These are phyloP conservation scores for Yamadazyma kitorensis DNA, from an alignment of 805 yeast genomes.

Conservation along the genomic window DNA sequence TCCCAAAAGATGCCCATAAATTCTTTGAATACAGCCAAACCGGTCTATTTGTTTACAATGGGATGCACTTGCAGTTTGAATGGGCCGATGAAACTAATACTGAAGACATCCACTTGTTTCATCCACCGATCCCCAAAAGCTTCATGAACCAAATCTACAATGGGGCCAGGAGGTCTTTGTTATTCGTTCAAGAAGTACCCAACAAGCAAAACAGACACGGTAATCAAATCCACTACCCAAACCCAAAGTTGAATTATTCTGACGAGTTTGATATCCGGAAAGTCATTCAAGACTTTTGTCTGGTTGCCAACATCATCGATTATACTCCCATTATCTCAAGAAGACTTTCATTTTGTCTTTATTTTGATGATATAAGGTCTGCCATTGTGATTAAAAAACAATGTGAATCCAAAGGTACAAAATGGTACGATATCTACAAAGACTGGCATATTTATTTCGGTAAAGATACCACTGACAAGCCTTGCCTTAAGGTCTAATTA, in stretches of 20 bases:
- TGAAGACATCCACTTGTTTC: constrained; percentile 17
- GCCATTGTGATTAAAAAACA: constrained; percentile 59
- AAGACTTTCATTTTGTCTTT: constrained; percentile 58
- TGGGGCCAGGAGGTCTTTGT: constrained; percentile 57
- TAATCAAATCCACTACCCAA: constrained; percentile 32
- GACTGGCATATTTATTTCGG: constrained; percentile 69
- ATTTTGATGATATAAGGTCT: constrained; percentile 54
- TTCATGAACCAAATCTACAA: constrained; percentile 32
- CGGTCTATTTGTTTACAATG: constrained; percentile 59
- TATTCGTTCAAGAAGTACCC: constrained; percentile 30
- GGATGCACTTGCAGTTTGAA: constrained; percentile 42
- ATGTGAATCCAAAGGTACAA: constrained; percentile 30
- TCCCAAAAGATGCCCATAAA: constrained; percentile 49
- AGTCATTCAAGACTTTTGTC: constrained; percentile 47
- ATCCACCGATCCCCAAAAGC: constrained; percentile 21
- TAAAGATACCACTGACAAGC: constrained; percentile 61
- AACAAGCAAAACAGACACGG: constrained; percentile 11
- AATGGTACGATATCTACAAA: constrained; percentile 43
- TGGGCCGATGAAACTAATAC: constrained; percentile 41
- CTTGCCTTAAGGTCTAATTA: constrained; percentile 28
- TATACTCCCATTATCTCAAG: constrained; percentile 65
- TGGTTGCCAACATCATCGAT: constrained; percentile 60
- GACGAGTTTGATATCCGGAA: constrained; percentile 42
- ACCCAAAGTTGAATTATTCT: constrained; percentile 41
- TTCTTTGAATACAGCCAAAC: constrained; percentile 52